These are phyloP conservation scores for Penicillium simplicissimum DNA, from an alignment of 495 filamentous ascomycete species.

Conservation along the genomic window DNA sequence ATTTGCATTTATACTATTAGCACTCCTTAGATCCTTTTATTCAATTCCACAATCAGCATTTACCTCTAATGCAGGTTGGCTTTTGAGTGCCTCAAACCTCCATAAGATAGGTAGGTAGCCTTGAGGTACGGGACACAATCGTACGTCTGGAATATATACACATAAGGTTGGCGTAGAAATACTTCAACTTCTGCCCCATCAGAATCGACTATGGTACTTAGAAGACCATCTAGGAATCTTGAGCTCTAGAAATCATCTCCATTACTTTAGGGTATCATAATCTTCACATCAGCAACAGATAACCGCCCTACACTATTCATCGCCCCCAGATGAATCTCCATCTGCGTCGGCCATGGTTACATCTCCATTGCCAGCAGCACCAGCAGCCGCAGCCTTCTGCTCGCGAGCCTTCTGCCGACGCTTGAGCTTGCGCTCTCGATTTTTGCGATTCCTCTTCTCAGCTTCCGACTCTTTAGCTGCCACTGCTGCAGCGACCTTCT, in stretches of 20 bases:
- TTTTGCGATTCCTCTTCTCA: conserved; percentile 49
- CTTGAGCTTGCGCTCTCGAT: conserved; percentile 48
- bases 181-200: too few relatives aligned
- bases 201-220: too few relatives aligned
- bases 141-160: too few relatives aligned
- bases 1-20: too few relatives aligned
- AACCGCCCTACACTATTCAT: conserved; percentile 13
- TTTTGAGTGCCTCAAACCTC: too few relatives aligned
- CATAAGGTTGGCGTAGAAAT: too few relatives aligned
- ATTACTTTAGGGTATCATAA: conserved; percentile 28
- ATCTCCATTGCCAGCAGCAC: conserved; percentile 23
- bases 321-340: conserved; percentile 18
- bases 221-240: background rate
- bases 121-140: too few relatives aligned
- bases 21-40: background rate
- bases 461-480: conserved; percentile 42
- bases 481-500: conserved; percentile 30
- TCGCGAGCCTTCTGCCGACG: conserved; percentile 49
- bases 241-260: background rate
- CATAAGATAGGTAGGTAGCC: too few relatives aligned
- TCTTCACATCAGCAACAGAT: background rate
- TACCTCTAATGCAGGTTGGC: too few relatives aligned
- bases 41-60: background rate
- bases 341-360: conserved; percentile 26
- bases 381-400: conserved; percentile 39